Conservation (phyloP, 2,329 filamentous ascomycete genomes). For the Beauveria asiatica region DNA sequence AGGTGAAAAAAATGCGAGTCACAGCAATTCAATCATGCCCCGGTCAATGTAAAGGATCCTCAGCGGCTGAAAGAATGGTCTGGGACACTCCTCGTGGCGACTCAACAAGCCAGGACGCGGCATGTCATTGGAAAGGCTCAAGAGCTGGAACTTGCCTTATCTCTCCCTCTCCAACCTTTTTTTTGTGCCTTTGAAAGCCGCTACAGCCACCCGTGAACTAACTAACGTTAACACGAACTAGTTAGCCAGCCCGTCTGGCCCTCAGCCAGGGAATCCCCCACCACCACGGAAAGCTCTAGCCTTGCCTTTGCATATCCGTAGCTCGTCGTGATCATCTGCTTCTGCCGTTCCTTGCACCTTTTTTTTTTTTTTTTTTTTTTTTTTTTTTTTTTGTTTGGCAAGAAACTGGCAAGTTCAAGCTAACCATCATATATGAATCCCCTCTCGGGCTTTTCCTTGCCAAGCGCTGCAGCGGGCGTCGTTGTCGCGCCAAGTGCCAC, state of each 20-base stretch:
- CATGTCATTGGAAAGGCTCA: neutral
- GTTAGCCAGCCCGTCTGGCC: neutral
- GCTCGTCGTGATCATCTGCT: too few relatives aligned
- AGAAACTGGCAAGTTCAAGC: too few relatives aligned
- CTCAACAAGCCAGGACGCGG: too few relatives aligned
- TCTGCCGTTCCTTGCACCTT: too few relatives aligned
- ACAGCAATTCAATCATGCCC: neutral
- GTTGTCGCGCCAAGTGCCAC: too few relatives aligned
- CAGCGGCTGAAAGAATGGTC: neutral
- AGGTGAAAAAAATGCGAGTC: neutral
- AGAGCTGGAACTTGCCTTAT: neutral
- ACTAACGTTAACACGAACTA: neutral
- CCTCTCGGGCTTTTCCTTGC: too few relatives aligned
- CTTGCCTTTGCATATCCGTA: too few relatives aligned
- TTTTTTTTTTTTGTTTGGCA: too few relatives aligned
- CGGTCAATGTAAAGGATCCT: neutral
- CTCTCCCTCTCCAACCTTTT: neutral
- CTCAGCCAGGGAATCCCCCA: neutral
- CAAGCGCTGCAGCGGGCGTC: too few relatives aligned
- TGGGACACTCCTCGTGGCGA: too few relatives aligned
- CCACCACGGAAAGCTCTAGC: neutral
- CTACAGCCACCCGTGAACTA: neutral
- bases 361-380: too few relatives aligned
- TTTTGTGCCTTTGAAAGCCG: neutral
- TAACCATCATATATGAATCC: too few relatives aligned